Evolutionary conservation across 192 early-diverging fungal species (phyloP).

Genomic region (Coemansia sp.): DNA sequence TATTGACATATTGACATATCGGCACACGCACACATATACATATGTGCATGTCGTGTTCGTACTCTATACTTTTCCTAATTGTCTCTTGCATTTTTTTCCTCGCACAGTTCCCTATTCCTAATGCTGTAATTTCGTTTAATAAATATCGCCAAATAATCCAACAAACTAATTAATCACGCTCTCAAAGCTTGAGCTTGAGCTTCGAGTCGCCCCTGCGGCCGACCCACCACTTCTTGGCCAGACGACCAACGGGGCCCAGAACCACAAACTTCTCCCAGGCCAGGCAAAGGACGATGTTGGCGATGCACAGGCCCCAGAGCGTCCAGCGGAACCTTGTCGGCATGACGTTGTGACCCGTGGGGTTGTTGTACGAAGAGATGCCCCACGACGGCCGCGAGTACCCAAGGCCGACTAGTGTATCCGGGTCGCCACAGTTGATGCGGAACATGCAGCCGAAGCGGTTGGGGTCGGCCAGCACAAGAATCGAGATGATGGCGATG

Average conservation of each 20-base stretch:
- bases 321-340: slow-evolving; percentile 42
- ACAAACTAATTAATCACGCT: not conserved
- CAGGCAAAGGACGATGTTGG: slow-evolving; percentile 11
- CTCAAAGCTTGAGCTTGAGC: slow-evolving; percentile 12
- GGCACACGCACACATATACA: too few species aligned
- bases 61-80: too few species aligned
- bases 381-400: slow-evolving; percentile 40
- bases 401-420: slow-evolving; percentile 36
- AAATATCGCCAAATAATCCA: not conserved
- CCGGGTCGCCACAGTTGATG: slow-evolving; percentile 64
- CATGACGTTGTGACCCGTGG: slow-evolving; percentile 72
- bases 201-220: slow-evolving; percentile 7
- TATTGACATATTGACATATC: too few species aligned
- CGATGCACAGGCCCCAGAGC: slow-evolving; percentile 9
- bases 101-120: too few species aligned
- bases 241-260: slow-evolving; percentile 9
- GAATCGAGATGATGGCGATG: slow-evolving; percentile 55
- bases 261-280: slow-evolving; percentile 14
- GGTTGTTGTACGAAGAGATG: slow-evolving; percentile 60
- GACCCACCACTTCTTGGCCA: slow-evolving; percentile 7
- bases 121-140: not conserved
- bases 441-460: slow-evolving; percentile 64
- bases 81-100: not conserved
- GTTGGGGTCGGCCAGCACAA: slow-evolving; percentile 67
- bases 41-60: too few species aligned